A percentile compares a stretch with the other conserved stretches of the same genome.
Evolutionary conservation across 2,329 filamentous ascomycete genomes (phyloP).

Genomic region (Microsporum canis): DNA sequence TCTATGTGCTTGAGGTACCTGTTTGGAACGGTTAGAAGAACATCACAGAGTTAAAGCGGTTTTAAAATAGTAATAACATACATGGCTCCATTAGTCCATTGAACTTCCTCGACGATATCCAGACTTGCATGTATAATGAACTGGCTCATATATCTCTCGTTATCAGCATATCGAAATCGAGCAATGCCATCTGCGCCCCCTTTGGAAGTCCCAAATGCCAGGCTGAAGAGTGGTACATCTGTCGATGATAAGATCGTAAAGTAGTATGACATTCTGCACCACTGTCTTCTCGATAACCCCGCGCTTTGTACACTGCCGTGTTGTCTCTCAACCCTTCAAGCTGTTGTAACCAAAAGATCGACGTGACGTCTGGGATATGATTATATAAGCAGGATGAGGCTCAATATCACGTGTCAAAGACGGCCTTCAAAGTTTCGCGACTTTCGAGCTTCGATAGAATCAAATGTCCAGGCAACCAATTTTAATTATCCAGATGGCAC

Average conservation of each 20-base stretch:
- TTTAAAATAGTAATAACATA: conserved; percentile 34
- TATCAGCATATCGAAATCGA: conserved; percentile 78
- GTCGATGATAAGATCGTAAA: conserved; percentile 93
- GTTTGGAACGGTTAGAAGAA: neutral
- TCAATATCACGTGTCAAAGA: neutral
- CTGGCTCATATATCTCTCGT: conserved; percentile 88
- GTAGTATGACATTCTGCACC: conserved; percentile 78
- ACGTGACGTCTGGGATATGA: neutral
- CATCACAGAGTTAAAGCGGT: neutral
- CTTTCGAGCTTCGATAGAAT: neutral
- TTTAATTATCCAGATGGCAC: conserved; percentile 17
- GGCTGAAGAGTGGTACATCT: conserved; percentile 91
- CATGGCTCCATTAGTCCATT: conserved; percentile 83
- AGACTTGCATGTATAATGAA: conserved; percentile 91
- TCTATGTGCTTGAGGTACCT: conserved; percentile 97
- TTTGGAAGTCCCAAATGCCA: conserved; percentile 94
- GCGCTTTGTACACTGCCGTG: neutral
- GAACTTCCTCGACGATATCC: conserved; percentile 90
- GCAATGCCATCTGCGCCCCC: conserved; percentile 86
- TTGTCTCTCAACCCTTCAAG: neutral
- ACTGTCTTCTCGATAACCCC: neutral
- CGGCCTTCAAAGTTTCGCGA: neutral
- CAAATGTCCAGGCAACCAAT: neutral
- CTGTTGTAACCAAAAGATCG: neutral
- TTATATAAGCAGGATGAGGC: neutral